A percentile compares a stretch with the other conserved stretches of the same genome.
These are phyloP conservation scores for Wallacemonas sp. DNA, from an alignment of 208 protist species.

Conservation along the genomic window DNA sequence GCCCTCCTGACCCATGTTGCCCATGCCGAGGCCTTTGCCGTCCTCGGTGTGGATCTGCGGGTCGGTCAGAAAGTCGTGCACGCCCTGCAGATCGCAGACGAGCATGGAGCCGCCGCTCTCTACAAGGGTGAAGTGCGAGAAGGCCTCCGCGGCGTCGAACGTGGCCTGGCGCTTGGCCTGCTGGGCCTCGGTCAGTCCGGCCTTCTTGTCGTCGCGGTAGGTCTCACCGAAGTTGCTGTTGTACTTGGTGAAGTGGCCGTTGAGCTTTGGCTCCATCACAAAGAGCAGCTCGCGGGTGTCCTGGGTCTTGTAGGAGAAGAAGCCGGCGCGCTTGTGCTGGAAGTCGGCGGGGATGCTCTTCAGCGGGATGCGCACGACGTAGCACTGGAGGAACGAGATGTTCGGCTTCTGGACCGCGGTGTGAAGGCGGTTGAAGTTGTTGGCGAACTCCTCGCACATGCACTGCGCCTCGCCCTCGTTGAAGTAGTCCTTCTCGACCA, in stretches of 20 bases:
- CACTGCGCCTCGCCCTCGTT: conserved; percentile 87
- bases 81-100: conserved; percentile 83
- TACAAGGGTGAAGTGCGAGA: conserved; percentile 82
- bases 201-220: conserved; percentile 70
- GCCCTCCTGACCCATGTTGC: conserved; percentile 82
- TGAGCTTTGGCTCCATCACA: conserved; percentile 90
- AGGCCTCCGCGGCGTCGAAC: conserved; percentile 85
- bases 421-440: conserved; percentile 80
- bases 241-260: conserved; percentile 86
- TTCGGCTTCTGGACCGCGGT: conserved; percentile 48
- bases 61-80: conserved; percentile 82
- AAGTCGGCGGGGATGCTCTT: conserved; percentile 55
- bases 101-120: conserved; percentile 75
- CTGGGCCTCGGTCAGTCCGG: conserved; percentile 39
- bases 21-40: conserved; percentile 78
- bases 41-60: conserved; percentile 86
- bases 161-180: conserved; percentile 47
- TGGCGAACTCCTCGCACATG: conserved; percentile 83
- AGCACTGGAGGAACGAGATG: conserved; percentile 87
- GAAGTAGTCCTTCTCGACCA: conserved; percentile 87
- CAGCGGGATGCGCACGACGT: conserved; percentile 71
- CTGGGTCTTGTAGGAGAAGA: conserved; percentile 77
- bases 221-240: conserved; percentile 88
- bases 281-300: conserved; percentile 77
- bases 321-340: conserved; percentile 44